A percentile compares a stretch with the other conserved stretches of the same genome.
Conservation (phyloP, 140 eudicot species). For the Oenanthe javanica region DNA sequence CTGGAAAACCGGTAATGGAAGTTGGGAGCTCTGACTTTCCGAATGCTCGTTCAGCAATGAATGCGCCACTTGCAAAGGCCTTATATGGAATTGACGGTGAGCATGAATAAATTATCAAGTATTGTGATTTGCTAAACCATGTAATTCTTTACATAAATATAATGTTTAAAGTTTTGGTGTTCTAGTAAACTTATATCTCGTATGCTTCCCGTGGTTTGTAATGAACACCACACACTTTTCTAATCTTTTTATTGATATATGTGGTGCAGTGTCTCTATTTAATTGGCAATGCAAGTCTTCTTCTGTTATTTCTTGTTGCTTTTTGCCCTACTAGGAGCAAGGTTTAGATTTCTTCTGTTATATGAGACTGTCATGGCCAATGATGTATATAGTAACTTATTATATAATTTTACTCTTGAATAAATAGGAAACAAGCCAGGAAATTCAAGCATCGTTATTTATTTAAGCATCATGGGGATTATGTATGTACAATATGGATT, state of each 20-base stretch:
- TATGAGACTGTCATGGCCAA: conserved; percentile 2
- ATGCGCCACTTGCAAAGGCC: conserved; percentile 76
- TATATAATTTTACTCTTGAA: background rate
- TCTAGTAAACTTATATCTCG: background rate
- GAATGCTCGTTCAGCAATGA: conserved; percentile 92
- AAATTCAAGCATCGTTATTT: background rate
- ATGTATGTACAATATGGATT: background rate
- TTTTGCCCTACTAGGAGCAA: background rate
- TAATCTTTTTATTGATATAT: background rate
- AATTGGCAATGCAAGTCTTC: background rate
- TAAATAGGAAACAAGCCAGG: background rate
- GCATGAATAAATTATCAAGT: conserved; percentile 3
- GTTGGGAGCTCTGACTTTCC: conserved; percentile 92
- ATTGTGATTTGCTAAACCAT: background rate
- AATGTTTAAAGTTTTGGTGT: background rate
- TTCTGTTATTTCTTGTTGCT: background rate
- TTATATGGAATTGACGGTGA: conserved; percentile 86
- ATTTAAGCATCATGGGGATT: background rate
- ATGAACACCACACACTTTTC: background rate
- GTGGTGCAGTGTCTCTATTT: background rate
- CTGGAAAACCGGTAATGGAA: conserved; percentile 95
- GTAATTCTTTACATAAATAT: background rate
- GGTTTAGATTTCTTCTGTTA: background rate
- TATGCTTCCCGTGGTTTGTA: background rate
- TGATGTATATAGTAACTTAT: background rate